Conservation (phyloP, 306 rosid genomes). For the Cercis canadensis region DNA sequence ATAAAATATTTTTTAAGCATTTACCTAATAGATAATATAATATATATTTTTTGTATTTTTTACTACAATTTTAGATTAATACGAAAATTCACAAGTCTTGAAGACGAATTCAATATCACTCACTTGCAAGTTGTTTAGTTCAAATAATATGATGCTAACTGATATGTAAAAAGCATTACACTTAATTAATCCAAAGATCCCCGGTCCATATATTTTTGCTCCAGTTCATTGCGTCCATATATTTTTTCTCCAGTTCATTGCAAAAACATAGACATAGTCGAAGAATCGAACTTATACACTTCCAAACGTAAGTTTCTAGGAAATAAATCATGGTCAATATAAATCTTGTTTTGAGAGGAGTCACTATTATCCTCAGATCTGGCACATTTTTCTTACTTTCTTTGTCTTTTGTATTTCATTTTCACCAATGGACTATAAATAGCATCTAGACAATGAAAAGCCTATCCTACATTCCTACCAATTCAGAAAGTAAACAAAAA, state of each 20-base stretch:
- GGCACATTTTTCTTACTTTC: slow-evolving; percentile 3
- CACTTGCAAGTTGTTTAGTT: too few species aligned
- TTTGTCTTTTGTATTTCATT: slow-evolving; percentile 14
- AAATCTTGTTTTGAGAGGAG: slow-evolving; percentile 42
- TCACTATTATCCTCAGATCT: slow-evolving; percentile 11
- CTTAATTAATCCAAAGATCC: too few species aligned
- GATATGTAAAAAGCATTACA: too few species aligned
- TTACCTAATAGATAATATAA: too few species aligned
- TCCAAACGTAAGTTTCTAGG: slow-evolving; percentile 38
- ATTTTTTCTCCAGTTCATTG: slow-evolving; percentile 24
- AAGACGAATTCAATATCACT: too few species aligned
- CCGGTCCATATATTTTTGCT: neutral
- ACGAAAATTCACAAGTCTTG: too few species aligned
- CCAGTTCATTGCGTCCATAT: slow-evolving; percentile 15
- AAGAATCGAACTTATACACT: slow-evolving; percentile 66
- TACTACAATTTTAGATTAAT: too few species aligned
- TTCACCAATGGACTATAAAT: too few species aligned
- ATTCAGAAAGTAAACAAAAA: neutral
- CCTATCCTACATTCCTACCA: neutral
- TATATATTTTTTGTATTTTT: too few species aligned
- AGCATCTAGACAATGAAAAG: slow-evolving; percentile 22
- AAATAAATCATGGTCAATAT: slow-evolving; percentile 58
- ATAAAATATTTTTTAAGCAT: too few species aligned
- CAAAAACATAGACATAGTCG: slow-evolving; percentile 49
- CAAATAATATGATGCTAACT: too few species aligned